Evolutionary conservation across 2,329 filamentous ascomycete species (phyloP), one percentile per base, ranked within the genome.

Genomic region (Pseudogymnoascus sp.): DNA sequence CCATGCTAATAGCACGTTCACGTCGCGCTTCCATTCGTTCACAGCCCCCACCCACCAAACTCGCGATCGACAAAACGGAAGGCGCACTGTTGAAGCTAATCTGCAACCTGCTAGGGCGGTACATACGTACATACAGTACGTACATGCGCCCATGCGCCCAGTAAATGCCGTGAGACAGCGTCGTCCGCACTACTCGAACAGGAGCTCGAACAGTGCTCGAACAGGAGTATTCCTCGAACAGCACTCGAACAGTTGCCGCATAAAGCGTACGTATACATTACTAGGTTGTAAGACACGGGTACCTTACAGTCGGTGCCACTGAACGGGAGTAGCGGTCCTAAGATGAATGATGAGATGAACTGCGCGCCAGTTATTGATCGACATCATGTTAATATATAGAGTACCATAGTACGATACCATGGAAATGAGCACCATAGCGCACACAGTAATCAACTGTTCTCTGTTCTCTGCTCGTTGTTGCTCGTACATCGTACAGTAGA

Each of bases 241-340:
- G n/a, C 46, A 56, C 50, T 56, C 50, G 50, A 56, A 56, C 50
- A 56, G 50, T 56, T 35, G 12, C 50, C 50, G 28, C 16, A 22
- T 56, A 56, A 35, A 26, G 40, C 19, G 37, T 16, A 37, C 37
- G 37, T 28, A 28, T 28, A 28, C 26, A 28, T 28, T 19, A 19
- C 19, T n/a, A 38, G 14, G 12, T 26, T n/a, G 43, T 50, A 50
- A 50, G 43, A 50, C 41, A 26, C 41, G 24, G 24, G 46, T 33
- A 56, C 28, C 50, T 56, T 33, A 56, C 50, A 56, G n/a, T 35
- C 31, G 50, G 50, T 56, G 50, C 50, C 50, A 35, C 50, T 56
- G 4, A 19, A 19, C 3, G 50, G n/a, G 28, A 56, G 26, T 56
- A 56, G 50, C 50, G 28, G 16, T 33, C 28, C 14, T 14, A 8